These are phyloP conservation scores for Cornus controversa DNA, from an alignment of 148 eudicot species.

Conservation along the genomic window DNA sequence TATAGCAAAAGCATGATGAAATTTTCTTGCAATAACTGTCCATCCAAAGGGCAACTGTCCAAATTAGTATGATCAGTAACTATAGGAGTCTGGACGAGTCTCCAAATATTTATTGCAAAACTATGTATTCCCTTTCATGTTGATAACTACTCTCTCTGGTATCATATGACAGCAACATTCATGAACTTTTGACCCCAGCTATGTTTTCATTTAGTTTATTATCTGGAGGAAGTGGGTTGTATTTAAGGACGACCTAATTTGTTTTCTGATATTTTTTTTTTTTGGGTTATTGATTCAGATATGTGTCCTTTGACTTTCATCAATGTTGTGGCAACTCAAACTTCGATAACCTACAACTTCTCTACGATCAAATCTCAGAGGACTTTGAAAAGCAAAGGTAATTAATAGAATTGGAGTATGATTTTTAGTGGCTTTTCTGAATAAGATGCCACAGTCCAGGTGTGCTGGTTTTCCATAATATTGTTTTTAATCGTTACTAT, in stretches of 20 bases:
- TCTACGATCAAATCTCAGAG: constrained; percentile 65
- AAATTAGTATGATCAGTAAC: background rate
- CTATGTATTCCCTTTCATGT: background rate
- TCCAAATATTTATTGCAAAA: background rate
- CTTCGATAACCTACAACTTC: constrained; percentile 63
- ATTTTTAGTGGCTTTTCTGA: constrained; percentile 9
- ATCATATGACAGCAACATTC: background rate
- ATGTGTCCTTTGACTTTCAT: constrained; percentile 85
- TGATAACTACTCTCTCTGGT: background rate
- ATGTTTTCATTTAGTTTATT: background rate
- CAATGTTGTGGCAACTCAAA: constrained; percentile 67
- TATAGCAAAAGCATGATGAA: too few relatives aligned
- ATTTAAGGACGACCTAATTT: background rate
- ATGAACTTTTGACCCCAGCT: background rate
- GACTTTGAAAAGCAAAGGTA: constrained; percentile 92
- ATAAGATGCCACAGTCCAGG: constrained; percentile 9
- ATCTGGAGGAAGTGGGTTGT: background rate
- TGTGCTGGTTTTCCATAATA: constrained; percentile 30
- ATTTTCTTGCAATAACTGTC: background rate
- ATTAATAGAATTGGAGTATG: constrained; percentile 6
- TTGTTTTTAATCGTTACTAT: constrained; percentile 41
- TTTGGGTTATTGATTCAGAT: constrained; percentile 49
- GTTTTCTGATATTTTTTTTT: background rate
- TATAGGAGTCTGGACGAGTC: background rate
- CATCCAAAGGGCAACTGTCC: constrained; percentile 1